Percentiles rank a stretch among this genome's conserved stretches.
Conservation (phyloP, 257 asterid species). For the Euphrasia confusa region DNA sequence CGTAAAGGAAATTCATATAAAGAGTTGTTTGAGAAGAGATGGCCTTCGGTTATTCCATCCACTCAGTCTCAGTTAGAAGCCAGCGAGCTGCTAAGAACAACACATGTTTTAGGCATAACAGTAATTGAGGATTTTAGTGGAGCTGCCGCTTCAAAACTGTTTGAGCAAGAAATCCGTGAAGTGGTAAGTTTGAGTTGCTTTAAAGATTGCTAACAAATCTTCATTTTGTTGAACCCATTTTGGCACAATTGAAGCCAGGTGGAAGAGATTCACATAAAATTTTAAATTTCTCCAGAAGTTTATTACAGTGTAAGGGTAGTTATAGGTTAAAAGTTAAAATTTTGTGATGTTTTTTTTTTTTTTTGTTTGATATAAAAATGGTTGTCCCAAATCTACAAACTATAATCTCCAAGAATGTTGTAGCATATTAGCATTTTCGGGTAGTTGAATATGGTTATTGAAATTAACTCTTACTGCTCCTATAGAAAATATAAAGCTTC, state of each 20-base stretch:
- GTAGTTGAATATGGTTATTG: background rate
- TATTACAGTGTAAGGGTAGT: slow-evolving; percentile 1
- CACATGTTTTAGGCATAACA: slow-evolving; percentile 45
- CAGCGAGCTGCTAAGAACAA: slow-evolving; percentile 45
- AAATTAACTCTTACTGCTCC: background rate
- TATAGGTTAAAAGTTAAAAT: slow-evolving; percentile 6
- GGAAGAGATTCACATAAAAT: slow-evolving; percentile 14
- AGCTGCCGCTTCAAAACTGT: slow-evolving; percentile 82
- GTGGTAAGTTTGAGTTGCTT: slow-evolving; percentile 42
- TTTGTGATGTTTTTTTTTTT: background rate
- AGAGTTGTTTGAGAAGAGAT: slow-evolving; percentile 67
- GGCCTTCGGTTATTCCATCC: slow-evolving; percentile 55
- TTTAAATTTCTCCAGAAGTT: slow-evolving; percentile 8
- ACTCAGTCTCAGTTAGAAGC: slow-evolving; percentile 43
- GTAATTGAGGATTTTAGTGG: slow-evolving; percentile 72
- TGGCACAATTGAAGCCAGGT: background rate
- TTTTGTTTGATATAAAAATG: background rate
- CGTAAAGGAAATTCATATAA: slow-evolving; percentile 55
- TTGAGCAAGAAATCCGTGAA: slow-evolving; percentile 96
- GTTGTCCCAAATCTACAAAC: background rate
- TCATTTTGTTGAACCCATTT: slow-evolving; percentile 11
- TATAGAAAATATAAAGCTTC: background rate
- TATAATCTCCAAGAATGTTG: background rate
- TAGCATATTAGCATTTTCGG: background rate
- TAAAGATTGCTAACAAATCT: slow-evolving; percentile 13